phyloP scores from a whole-genome alignment of 2,329 filamentous ascomycete species.

The Penicillium sp. region DNA sequence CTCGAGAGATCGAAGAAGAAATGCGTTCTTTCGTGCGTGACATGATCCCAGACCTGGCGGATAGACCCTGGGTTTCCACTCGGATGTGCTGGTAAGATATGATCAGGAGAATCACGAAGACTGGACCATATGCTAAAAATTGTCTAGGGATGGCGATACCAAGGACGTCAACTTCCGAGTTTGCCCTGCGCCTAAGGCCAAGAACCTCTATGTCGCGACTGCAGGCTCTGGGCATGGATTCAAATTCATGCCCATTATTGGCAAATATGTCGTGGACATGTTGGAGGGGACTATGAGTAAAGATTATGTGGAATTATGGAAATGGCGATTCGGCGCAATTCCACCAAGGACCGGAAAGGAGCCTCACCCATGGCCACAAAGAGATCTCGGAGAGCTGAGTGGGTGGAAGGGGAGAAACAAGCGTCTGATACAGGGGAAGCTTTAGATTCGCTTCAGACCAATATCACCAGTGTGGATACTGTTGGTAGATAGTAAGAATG shows the following conservation, averaged over 20 bases:
- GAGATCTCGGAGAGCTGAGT: neutral
- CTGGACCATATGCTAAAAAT: neutral
- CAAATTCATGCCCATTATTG: neutral
- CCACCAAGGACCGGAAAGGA: neutral
- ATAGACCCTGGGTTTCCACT: conserved; percentile 11
- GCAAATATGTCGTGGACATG: neutral
- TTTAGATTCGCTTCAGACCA: neutral
- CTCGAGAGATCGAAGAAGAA: conserved; percentile 9
- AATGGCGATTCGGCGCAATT: neutral
- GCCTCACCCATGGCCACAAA: neutral
- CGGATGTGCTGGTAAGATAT: conserved; percentile 11
- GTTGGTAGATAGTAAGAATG: neutral
- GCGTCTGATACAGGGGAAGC: neutral
- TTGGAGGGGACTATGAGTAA: neutral
- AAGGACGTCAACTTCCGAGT: neutral
- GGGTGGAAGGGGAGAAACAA: neutral
- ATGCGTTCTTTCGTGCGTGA: conserved; percentile 10
- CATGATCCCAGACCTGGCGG: conserved; percentile 13
- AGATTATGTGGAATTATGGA: neutral
- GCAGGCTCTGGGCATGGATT: neutral
- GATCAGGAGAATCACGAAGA: neutral
- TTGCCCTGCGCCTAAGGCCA: neutral
- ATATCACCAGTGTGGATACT: neutral
- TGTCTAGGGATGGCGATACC: neutral
- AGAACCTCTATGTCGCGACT: neutral